Conservation (phyloP, 2,329 filamentous ascomycete species). For the Fusarium sulawesiense region DNA sequence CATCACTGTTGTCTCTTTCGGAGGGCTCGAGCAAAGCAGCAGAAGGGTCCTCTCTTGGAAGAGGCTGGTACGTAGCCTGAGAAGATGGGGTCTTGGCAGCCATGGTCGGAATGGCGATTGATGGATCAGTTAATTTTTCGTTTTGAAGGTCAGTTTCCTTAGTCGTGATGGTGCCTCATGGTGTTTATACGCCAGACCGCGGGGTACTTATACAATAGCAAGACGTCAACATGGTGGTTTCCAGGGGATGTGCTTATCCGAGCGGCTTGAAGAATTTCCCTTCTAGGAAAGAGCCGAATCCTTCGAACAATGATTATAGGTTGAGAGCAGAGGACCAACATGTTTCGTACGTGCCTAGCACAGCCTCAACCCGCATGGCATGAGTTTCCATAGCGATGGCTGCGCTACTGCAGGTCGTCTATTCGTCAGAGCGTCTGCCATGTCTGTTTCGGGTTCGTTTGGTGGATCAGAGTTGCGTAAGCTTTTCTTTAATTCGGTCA, state of each 20-base stretch:
- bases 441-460: constrained; percentile 22
- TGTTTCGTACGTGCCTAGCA: constrained; percentile 29
- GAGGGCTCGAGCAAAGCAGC: constrained; percentile 32
- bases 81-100: constrained; percentile 29
- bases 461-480: constrained; percentile 37
- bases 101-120: constrained; percentile 11
- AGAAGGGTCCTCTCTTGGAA: constrained; percentile 31
- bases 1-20: constrained; percentile 10
- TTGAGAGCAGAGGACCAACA: neutral
- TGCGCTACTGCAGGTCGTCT: neutral
- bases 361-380: constrained; percentile 22
- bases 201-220: constrained; percentile 26
- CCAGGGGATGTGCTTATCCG: neutral
- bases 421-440: constrained; percentile 18
- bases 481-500: constrained; percentile 15
- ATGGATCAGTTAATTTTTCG: neutral
- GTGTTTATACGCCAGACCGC: neutral
- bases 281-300: constrained; percentile 23
- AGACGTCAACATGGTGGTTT: neutral
- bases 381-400: constrained; percentile 20
- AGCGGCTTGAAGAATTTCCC: constrained; percentile 2
- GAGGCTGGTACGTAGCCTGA: constrained; percentile 25
- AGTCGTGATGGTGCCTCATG: neutral
- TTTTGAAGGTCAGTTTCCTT: neutral
- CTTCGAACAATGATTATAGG: neutral